Conservation (phyloP, 208 protist species). For the Angomonas desouzai region DNA sequence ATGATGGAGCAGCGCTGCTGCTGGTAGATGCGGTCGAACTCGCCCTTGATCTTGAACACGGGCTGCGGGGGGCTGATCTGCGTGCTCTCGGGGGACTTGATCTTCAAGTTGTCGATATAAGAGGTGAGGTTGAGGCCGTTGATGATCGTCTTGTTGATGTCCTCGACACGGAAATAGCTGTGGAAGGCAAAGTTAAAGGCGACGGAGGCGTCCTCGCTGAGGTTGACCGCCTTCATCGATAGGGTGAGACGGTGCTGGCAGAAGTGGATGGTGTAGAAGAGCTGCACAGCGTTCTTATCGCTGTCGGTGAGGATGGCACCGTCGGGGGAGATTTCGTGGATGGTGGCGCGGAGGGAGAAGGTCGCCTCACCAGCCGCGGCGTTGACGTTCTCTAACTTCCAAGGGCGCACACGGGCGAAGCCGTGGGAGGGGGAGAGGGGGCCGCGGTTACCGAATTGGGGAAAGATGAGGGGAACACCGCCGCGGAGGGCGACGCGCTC, state of each 20-base stretch:
- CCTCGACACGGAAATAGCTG: constrained; percentile 76
- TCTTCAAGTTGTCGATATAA: constrained; percentile 63
- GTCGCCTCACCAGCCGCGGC: constrained; percentile 26
- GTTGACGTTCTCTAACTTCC: constrained; percentile 25
- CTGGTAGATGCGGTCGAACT: constrained; percentile 81
- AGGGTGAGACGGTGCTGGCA: constrained; percentile 46
- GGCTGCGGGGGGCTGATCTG: constrained; percentile 24
- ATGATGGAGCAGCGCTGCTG: constrained; percentile 41
- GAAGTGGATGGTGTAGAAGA: constrained; percentile 75
- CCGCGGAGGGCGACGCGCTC: constrained; percentile 74
- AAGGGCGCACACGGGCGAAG: constrained; percentile 62
- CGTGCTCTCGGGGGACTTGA: constrained; percentile 31
- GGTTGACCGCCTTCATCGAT: constrained; percentile 67
- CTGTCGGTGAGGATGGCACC: constrained; percentile 20
- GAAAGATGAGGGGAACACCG: constrained; percentile 85
- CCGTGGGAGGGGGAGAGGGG: constrained; percentile 65
- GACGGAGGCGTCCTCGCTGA: constrained; percentile 25
- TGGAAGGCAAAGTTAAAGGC: constrained; percentile 83
- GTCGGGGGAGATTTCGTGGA: constrained; percentile 25
- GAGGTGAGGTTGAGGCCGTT: constrained; percentile 63
- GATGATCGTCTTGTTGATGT: constrained; percentile 51
- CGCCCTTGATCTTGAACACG: constrained; percentile 36
- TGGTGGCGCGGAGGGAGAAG: constrained; percentile 25
- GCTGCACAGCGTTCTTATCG: constrained; percentile 22
- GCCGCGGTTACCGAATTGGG: constrained; percentile 83